phyloP scores from a whole-genome alignment of 345 rosid genomes.

The Eutrema yunnanense region DNA sequence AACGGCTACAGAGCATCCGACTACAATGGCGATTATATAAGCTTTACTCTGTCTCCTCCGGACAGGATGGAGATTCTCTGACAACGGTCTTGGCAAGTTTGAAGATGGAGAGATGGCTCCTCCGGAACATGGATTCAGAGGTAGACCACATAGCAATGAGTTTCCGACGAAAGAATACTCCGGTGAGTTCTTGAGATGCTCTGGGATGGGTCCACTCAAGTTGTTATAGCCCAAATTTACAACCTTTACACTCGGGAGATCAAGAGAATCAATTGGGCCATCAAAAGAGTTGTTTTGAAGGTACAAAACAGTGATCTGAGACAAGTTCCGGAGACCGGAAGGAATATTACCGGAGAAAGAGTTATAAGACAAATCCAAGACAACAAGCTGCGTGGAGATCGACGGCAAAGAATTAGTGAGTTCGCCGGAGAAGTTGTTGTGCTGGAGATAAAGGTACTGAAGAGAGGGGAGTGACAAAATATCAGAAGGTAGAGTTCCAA shows the following conservation, averaged over 20 bases:
- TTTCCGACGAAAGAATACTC: slow-evolving; percentile 53
- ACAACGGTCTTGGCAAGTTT: slow-evolving; percentile 28
- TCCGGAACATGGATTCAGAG: slow-evolving; percentile 39
- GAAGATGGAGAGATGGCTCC: slow-evolving; percentile 29
- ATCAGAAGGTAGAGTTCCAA: slow-evolving; percentile 60
- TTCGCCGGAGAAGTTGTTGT: slow-evolving; percentile 55
- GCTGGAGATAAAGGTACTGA: slow-evolving; percentile 50
- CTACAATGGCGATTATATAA: slow-evolving; percentile 41
- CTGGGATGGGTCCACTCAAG: slow-evolving; percentile 62
- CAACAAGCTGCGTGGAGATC: slow-evolving; percentile 40
- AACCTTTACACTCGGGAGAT: slow-evolving; percentile 42
- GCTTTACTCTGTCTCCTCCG: slow-evolving; percentile 35
- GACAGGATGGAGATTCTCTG: slow-evolving; percentile 23
- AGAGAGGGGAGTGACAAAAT: slow-evolving; percentile 56
- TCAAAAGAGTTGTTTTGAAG: slow-evolving; percentile 53
- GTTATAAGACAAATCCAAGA: slow-evolving; percentile 62
- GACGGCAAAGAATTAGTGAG: slow-evolving; percentile 26
- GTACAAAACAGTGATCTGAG: slow-evolving; percentile 36
- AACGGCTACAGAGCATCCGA: slow-evolving; percentile 39
- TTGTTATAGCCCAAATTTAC: slow-evolving; percentile 59
- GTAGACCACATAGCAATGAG: slow-evolving; percentile 53
- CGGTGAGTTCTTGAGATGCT: slow-evolving; percentile 40
- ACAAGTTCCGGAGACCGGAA: slow-evolving; percentile 27
- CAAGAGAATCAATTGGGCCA: slow-evolving; percentile 43
- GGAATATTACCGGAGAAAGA: slow-evolving; percentile 58